Percentiles rank a stretch among this genome's conserved stretches.
phyloP scores from a whole-genome alignment of 768 basidiomycete genomes.

The Rhodosporidiobolus sp. region DNA sequence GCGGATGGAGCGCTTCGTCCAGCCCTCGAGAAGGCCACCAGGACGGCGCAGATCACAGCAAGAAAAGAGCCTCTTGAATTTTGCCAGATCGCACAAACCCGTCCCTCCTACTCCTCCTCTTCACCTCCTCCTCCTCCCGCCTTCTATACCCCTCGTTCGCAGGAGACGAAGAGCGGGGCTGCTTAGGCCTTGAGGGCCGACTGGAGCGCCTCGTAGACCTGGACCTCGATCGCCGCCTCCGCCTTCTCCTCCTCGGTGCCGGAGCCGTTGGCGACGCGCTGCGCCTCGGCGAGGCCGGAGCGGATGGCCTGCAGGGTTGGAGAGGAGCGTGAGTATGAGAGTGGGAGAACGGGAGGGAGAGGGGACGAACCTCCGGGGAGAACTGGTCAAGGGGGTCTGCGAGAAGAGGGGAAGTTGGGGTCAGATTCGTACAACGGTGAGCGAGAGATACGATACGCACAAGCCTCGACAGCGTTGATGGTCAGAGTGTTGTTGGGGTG shows the following conservation, averaged over 20 bases:
- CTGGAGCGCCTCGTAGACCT: constrained; percentile 94
- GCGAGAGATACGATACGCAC: constrained; percentile 46
- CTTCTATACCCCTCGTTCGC: neutral
- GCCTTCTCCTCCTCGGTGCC: constrained; percentile 90
- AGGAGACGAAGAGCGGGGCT: neutral
- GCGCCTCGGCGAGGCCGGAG: constrained; percentile 80
- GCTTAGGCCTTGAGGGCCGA: constrained; percentile 62
- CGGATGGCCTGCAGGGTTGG: constrained; percentile 68
- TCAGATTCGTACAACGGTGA: neutral
- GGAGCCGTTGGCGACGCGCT: constrained; percentile 71
- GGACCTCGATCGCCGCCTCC: constrained; percentile 87
- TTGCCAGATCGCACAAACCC: too few relatives aligned
- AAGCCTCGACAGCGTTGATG: constrained; percentile 95
- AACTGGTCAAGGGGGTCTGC: constrained; percentile 71
- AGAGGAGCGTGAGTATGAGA: neutral
- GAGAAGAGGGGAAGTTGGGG: neutral
- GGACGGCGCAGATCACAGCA: neutral
- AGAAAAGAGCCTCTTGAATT: neutral
- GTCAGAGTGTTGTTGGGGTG: constrained; percentile 96
- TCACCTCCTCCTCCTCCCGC: too few relatives aligned
- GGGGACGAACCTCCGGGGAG: constrained; percentile 70
- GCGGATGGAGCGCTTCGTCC: too few relatives aligned
- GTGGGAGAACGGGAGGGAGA: neutral
- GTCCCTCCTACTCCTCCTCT: neutral
- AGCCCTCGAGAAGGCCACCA: too few relatives aligned